Conservation (phyloP, 75 land plant species). For the Sequoia sempervirens region DNA sequence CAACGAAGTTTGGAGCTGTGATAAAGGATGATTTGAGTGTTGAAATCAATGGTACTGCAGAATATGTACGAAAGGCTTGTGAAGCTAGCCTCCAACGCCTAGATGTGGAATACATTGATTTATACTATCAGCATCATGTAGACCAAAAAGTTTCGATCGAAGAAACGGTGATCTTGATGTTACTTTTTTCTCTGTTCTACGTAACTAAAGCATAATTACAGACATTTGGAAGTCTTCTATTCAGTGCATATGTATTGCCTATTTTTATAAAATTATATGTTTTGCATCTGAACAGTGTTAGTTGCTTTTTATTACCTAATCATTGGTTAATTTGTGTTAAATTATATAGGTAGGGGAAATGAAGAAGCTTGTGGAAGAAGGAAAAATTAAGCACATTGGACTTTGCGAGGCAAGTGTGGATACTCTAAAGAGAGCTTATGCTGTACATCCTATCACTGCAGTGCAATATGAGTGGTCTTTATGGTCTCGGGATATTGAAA, state of each 20-base stretch:
- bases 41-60: constrained; percentile 31
- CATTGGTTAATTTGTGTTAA: not conserved
- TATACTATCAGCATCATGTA: constrained; percentile 52
- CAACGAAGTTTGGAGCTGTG: constrained; percentile 51
- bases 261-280: not conserved
- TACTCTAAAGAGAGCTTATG: constrained; percentile 30
- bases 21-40: not conserved
- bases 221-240: not conserved
- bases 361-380: constrained; percentile 38
- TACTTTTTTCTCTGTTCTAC: not conserved
- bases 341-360: constrained; percentile 29
- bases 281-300: not conserved
- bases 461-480: constrained; percentile 43
- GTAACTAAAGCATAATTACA: not conserved
- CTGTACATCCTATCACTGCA: constrained; percentile 40
- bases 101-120: constrained; percentile 64
- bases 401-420: constrained; percentile 24
- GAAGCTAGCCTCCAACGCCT: constrained; percentile 61
- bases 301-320: not conserved
- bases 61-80: constrained; percentile 51
- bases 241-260: not conserved
- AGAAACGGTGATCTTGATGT: not conserved
- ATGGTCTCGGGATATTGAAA: constrained; percentile 34
- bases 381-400: constrained; percentile 33
- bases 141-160: constrained; percentile 56